These are phyloP conservation scores for Knoxia roxburghii DNA, from an alignment of 257 asterid species.

Conservation along the genomic window DNA sequence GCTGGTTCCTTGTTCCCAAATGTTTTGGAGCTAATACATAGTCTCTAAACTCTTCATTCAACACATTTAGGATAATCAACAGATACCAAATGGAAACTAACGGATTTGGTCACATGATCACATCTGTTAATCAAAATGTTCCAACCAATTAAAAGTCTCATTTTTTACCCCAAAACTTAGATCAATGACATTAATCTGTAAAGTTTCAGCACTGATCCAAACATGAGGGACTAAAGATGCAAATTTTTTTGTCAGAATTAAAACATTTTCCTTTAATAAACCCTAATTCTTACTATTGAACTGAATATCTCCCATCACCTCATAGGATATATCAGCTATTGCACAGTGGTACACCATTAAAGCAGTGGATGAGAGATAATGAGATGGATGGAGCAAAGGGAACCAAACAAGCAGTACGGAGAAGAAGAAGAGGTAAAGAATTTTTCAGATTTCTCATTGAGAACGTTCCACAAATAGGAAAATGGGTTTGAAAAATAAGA, in stretches of 20 bases:
- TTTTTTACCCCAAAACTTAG: background rate
- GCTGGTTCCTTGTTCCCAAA: background rate
- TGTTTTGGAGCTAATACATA: background rate
- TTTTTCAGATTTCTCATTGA: background rate
- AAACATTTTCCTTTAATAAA: no score
- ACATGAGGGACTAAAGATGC: no score
- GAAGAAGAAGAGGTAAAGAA: background rate
- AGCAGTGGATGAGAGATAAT: background rate
- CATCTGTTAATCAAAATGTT: no score
- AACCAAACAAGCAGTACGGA: background rate
- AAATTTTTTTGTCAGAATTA: no score
- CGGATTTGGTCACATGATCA: no score
- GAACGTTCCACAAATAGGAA: no score
- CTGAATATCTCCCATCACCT: background rate
- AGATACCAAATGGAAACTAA: no score
- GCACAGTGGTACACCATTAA: background rate
- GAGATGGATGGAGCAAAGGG: background rate
- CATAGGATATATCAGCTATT: background rate
- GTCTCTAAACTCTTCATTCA: background rate
- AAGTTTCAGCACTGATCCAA: no score
- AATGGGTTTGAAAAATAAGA: background rate
- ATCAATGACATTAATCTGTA: background rate
- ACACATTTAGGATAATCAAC: no score
- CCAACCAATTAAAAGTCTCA: no score
- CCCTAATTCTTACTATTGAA: background rate